phyloP scores from a whole-genome alignment of 352 stramenopile species.

The Globisporangium spiculum region DNA sequence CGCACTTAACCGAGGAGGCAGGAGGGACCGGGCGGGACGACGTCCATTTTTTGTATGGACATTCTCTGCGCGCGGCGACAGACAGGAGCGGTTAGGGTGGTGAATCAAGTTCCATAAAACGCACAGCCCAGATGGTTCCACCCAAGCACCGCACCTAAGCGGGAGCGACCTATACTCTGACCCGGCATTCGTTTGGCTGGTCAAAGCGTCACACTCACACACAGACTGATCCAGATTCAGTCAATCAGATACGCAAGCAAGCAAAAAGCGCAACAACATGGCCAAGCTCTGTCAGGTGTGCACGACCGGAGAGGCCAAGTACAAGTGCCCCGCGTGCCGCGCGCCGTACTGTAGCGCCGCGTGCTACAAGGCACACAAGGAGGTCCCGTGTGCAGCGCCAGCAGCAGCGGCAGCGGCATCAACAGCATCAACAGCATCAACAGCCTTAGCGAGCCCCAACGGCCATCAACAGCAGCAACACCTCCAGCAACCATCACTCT shows the following conservation, averaged over 20 bases:
- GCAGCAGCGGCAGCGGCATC: background rate
- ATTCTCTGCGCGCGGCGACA: background rate
- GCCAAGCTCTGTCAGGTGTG: slow-evolving; percentile 56
- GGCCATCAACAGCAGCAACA: slow-evolving; percentile 2
- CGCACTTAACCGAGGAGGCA: background rate
- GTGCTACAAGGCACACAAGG: slow-evolving; percentile 83
- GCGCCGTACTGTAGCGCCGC: slow-evolving; percentile 68
- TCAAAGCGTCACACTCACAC: slow-evolving; percentile 10
- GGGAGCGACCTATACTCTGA: background rate
- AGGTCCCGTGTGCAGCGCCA: slow-evolving; percentile 45
- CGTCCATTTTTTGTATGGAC: background rate
- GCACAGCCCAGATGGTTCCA: background rate
- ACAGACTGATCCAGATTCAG: slow-evolving; percentile 6
- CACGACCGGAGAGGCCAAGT: slow-evolving; percentile 55
- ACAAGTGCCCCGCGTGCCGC: slow-evolving; percentile 79
- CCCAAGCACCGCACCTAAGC: slow-evolving; percentile 8
- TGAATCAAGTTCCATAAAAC: slow-evolving; percentile 5
- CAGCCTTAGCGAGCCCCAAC: slow-evolving; percentile 2
- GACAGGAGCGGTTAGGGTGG: background rate
- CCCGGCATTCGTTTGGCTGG: slow-evolving; percentile 5
- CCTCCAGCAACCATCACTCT: slow-evolving; percentile 5
- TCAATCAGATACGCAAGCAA: background rate
- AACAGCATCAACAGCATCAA: slow-evolving; percentile 9
- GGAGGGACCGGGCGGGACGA: background rate
- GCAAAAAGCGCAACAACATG: slow-evolving; percentile 26